Percentiles rank a stretch among this genome's conserved stretches.
phyloP scores from a whole-genome alignment of 2,329 filamentous ascomycete species.

The Grosmannia huntii region DNA sequence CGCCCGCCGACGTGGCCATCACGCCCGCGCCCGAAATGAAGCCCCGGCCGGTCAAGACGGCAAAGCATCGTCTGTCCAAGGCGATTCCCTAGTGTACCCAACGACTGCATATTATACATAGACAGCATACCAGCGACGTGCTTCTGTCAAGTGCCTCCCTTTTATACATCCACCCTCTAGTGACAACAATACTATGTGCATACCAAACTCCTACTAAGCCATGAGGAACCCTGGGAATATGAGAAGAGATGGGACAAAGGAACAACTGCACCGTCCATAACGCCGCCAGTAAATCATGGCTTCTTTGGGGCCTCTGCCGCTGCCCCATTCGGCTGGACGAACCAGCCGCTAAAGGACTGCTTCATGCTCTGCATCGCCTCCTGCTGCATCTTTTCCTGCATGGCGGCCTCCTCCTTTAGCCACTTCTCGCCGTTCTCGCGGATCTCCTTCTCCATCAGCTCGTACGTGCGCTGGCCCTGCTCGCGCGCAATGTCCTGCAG shows the following conservation, averaged over 20 bases:
- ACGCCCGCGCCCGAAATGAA: too few species aligned
- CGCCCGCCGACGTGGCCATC: not conserved
- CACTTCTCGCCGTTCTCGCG: slow-evolving; percentile 88
- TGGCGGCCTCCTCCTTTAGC: slow-evolving; percentile 83
- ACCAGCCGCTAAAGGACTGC: slow-evolving; percentile 54
- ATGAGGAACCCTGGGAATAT: not conserved
- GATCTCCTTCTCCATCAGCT: slow-evolving; percentile 81
- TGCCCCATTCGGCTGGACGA: slow-evolving; percentile 15
- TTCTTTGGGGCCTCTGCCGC: not conserved
- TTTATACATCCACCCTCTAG: not conserved
- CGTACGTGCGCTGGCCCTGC: slow-evolving; percentile 79
- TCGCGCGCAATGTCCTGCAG: slow-evolving; percentile 88
- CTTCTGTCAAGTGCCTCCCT: too few species aligned
- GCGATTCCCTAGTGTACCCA: not conserved
- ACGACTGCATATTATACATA: not conserved
- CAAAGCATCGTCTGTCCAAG: not conserved
- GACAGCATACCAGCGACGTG: not conserved
- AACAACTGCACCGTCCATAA: not conserved
- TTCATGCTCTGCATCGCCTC: slow-evolving; percentile 91
- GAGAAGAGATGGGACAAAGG: not conserved
- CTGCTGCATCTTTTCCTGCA: slow-evolving; percentile 79
- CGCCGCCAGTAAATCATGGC: not conserved
- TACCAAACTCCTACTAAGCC: not conserved
- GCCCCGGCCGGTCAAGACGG: not conserved
- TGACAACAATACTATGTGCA: not conserved